These are phyloP conservation scores for barrel medic (Medicago truncatula) DNA, from an alignment of 306 rosid species.

Conservation along the genomic window MtrunA17r5.0-ANR NC_053048.1:55632001-55632500, in stretches of 20 bases:
- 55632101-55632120: not conserved
- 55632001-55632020: not conserved
- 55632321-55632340: not conserved
- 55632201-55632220: not conserved
- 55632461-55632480: not conserved
- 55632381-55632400: not conserved
- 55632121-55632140: not conserved
- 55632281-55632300: not conserved
- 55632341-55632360: not conserved
- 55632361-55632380: not conserved
- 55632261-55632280: not conserved
- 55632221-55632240: not conserved
- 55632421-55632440: not conserved
- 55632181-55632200: not conserved
- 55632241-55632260: not conserved
- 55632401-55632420: not conserved
- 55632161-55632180: not conserved
- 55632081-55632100: not conserved
- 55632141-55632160: not conserved
- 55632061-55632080: not conserved
- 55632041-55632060: not conserved
- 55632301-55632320: not conserved
- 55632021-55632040: not conserved
- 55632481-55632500: not conserved
- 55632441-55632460: not conserved